These are phyloP conservation scores for Neopestalotiopsis clavispora DNA, from an alignment of 2,329 filamentous ascomycete genomes.

Conservation along the genomic window DNA sequence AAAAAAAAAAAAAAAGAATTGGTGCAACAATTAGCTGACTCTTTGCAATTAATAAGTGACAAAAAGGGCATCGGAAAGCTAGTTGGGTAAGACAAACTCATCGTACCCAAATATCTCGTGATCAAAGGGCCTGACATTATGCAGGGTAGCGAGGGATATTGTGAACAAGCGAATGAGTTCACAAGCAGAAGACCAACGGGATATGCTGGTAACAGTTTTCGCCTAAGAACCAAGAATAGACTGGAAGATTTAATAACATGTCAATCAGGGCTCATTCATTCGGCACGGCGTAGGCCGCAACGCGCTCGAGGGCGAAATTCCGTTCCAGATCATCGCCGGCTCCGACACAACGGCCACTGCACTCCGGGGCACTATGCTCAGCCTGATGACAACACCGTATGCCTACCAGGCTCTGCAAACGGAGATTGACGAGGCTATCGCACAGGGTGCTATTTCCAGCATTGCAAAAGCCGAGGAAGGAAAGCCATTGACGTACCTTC, in stretches of 20 bases:
- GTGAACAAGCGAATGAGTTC: background rate
- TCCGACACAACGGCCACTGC: constrained; percentile 59
- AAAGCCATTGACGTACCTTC: constrained; percentile 35
- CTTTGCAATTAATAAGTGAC: background rate
- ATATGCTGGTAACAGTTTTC: constrained; percentile 7
- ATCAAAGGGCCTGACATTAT: background rate
- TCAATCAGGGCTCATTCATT: constrained; percentile 41
- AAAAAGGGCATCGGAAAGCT: constrained; percentile 25
- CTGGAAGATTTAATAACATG: no score
- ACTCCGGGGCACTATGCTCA: constrained; percentile 53
- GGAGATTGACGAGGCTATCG: constrained; percentile 49
- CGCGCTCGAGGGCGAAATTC: constrained; percentile 44
- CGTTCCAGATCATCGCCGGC: constrained; percentile 33
- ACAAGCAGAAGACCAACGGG: constrained; percentile 7
- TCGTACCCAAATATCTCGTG: background rate
- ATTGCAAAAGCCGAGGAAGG: constrained; percentile 34
- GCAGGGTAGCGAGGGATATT: constrained; percentile 5
- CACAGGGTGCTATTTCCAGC: constrained; percentile 29
- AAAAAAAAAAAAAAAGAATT: no score
- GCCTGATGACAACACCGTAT: constrained; percentile 50
- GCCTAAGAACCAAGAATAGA: background rate
- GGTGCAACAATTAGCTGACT: background rate
- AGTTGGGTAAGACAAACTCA: constrained; percentile 18
- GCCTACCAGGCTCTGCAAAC: constrained; percentile 47
- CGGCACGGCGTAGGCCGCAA: constrained; percentile 44